Base-by-base conservation (phyloP, 2,329 filamentous ascomycete species). In the Colletotrichum navitas region DNA sequence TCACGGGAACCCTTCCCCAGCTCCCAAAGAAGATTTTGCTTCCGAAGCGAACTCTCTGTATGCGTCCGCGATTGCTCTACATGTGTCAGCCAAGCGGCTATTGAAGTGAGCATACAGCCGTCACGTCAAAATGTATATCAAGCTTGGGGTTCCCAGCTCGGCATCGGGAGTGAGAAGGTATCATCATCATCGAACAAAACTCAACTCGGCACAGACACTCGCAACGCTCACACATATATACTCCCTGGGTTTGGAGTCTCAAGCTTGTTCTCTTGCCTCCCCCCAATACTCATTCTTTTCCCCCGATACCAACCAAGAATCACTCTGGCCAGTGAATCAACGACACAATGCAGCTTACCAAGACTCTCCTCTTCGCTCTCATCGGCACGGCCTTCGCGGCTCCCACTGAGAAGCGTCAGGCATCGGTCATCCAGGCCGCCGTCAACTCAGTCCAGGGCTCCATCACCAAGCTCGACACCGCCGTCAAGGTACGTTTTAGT, bases 361-460 rank as follows among this genome's bases (percentile, higher is more conserved):
- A 72, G 69, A 54, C 66, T 10, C 47, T 72, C 32, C 52, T 72
- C 36, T 69, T 72, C 54, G 49, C 69, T 21, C 69, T 72, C 47
- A 34, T 72, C 45, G 65, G 69, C 65, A 59, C 65, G 14, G 69
- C 69, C 54, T 63, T 72, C 26, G 69, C 69, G 32, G 24, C 58
- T 29, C 69, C 69, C 12, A 14, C n/a, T 52, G 68, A 71, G 51
- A 72, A 69, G 66, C 69, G 69, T 12, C 89, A 91, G 79, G 81
- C 85, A 45, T 86, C 85, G 64, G 84, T 88, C 26, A 85, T 90
- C 79, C 89, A 87, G 80, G 87, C 86, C 34, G 81, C 84, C 73
- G 89, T 90, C 47, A 91, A 85, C 79, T 86, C 86, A n/a, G 81
- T 87, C 63, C 90, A 89, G 80, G 74, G 74, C 63, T 89, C 90